phyloP scores from a whole-genome alignment of 306 rosid genomes.

The Acmispon strigosus region DNA sequence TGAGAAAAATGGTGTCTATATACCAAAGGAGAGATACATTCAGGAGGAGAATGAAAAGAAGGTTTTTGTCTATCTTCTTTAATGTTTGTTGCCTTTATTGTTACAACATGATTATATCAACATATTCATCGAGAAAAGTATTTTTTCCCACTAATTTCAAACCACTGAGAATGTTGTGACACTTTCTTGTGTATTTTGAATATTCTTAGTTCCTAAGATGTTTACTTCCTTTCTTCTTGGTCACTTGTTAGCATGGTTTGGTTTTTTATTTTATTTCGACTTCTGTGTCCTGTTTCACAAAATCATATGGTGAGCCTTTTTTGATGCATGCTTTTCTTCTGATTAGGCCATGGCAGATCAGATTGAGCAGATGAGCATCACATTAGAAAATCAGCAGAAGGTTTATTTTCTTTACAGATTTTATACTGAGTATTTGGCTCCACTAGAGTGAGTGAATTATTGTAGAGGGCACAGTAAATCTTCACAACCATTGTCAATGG shows the following conservation, averaged over 20 bases:
- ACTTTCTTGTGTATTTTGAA: background rate
- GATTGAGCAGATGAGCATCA: constrained; percentile 82
- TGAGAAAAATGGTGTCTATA: constrained; percentile 91
- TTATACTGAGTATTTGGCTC: background rate
- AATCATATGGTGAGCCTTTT: background rate
- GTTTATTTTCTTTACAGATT: constrained; percentile 24
- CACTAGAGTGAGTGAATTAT: too few relatives aligned
- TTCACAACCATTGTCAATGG: too few relatives aligned
- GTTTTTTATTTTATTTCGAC: background rate
- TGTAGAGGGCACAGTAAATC: too few relatives aligned
- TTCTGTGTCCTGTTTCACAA: background rate
- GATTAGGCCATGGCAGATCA: constrained; percentile 84
- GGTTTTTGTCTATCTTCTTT: constrained; percentile 29
- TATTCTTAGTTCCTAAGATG: background rate
- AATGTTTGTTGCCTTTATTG: background rate
- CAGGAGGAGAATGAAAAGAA: constrained; percentile 93
- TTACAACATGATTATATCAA: background rate
- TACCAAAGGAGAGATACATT: constrained; percentile 85
- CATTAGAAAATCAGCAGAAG: constrained; percentile 72
- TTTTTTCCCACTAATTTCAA: background rate
- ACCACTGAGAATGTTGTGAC: background rate
- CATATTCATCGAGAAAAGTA: background rate
- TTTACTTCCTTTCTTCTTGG: background rate
- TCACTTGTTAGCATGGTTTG: background rate
- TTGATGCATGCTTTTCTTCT: constrained; percentile 10